A percentile compares a stretch with the other conserved stretches of the same genome.
phyloP scores from a whole-genome alignment of 1,284 basidiomycete species.

The Rhodotorula sp. region DNA sequence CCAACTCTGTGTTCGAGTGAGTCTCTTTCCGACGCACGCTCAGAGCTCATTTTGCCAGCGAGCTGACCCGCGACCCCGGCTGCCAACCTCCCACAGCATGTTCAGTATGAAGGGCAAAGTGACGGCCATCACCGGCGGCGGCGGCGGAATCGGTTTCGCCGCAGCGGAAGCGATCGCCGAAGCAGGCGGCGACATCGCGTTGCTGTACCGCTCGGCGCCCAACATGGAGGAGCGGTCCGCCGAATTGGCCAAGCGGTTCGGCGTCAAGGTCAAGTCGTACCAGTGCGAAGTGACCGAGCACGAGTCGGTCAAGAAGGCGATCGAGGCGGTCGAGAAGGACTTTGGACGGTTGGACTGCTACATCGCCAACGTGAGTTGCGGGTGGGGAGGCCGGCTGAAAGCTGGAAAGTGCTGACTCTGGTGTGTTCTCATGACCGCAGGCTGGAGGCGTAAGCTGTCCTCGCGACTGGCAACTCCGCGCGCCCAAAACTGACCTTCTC shows the following conservation, averaged over 20 bases:
- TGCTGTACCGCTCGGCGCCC: constrained; percentile 43
- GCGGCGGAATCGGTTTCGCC: constrained; percentile 48
- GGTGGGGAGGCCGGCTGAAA: no score
- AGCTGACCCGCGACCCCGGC: neutral
- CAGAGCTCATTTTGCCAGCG: neutral
- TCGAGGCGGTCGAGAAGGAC: constrained; percentile 52
- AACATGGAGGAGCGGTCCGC: constrained; percentile 49
- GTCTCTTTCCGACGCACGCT: neutral
- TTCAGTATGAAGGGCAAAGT: constrained; percentile 48
- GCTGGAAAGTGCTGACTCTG: neutral
- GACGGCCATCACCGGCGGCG: constrained; percentile 46
- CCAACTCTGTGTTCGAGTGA: constrained; percentile 24
- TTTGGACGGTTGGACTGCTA: constrained; percentile 52
- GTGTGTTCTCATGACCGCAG: neutral
- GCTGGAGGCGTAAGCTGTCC: neutral
- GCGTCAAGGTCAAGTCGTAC: constrained; percentile 52
- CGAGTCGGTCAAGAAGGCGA: constrained; percentile 50
- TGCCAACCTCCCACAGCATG: constrained; percentile 1
- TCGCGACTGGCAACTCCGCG: neutral
- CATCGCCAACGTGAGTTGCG: constrained; percentile 48
- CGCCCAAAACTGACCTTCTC: neutral
- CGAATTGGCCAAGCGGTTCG: constrained; percentile 49
- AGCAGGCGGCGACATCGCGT: constrained; percentile 48
- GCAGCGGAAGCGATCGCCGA: constrained; percentile 48
- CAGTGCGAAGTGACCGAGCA: constrained; percentile 27